phyloP scores from a whole-genome alignment of 768 basidiomycete species.

The Sarcodon aspratus region DNA sequence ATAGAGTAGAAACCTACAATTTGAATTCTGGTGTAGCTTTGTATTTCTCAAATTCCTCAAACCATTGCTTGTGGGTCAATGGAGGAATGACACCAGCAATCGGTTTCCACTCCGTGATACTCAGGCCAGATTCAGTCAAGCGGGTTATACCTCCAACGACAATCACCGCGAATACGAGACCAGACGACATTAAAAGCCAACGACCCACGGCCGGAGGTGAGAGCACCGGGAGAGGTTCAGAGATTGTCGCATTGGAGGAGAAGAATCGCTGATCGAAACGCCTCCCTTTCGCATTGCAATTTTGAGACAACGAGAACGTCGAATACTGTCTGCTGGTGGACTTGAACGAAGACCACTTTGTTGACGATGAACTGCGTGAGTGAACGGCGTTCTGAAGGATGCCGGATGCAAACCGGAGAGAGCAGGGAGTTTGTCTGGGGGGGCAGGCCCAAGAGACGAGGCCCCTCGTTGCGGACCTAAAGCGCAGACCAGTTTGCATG shows the following conservation, averaged over 20 bases:
- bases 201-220: constrained; percentile 60
- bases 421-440: too few relatives aligned
- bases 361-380: too few relatives aligned
- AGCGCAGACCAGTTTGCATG: too few relatives aligned
- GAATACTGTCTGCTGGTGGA: background rate
- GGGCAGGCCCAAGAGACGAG: too few relatives aligned
- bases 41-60: constrained; percentile 87
- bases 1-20: constrained; percentile 44
- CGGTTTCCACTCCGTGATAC: constrained; percentile 97
- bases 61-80: constrained; percentile 65
- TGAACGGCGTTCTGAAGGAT: too few relatives aligned
- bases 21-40: constrained; percentile 92
- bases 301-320: background rate
- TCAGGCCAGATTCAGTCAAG: constrained; percentile 92
- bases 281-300: background rate
- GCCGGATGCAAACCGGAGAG: too few relatives aligned
- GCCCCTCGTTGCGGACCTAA: too few relatives aligned
- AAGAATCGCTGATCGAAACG: constrained; percentile 24
- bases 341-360: too few relatives aligned
- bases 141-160: constrained; percentile 95
- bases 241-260: constrained; percentile 18
- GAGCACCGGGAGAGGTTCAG: constrained; percentile 38
- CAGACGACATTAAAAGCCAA: constrained; percentile 82
- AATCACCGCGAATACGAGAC: constrained; percentile 83
- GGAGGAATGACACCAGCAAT: constrained; percentile 87